Evolutionary conservation across 768 basidiomycete genomes (phyloP), one percentile per base, ranked within the genome.

Genomic region (Hemileccinum impolitum): DNA sequence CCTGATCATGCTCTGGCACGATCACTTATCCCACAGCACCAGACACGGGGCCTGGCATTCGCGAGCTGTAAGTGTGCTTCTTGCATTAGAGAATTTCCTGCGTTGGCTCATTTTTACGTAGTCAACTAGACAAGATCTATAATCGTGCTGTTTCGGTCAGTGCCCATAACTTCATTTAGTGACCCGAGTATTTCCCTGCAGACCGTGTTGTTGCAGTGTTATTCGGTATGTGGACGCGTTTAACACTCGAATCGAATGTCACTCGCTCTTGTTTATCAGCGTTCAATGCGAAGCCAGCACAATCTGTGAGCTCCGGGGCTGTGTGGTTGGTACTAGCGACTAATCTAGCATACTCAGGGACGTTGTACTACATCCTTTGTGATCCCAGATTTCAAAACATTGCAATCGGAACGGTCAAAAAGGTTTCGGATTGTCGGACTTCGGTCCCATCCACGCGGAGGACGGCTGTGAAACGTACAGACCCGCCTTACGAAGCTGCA

Each of bases 271-370:
- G 13, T 41, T 19, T 39, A 41, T 1, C 58, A 96, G 94, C 95
- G 93, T 65, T 96, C 92, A 3, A 94, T 95, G 87, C 94, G 94
- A 69, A 94, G 85, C 61, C 88, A 90, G 67, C 92, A 96, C 67
- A 96, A 96, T 64, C 72, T 96, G 86, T 89, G 57, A 47, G 87
- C 65, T 30, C 23, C 9, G 17, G 3, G 11, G 7, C 9, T 6
- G 42, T 10, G 18, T 3, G 5, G 19, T 28, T 34, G 23, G 17
- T 2, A 12, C 14, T 15, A 19, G 18, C 43, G 43, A 39, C 38
- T 54, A 28, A 55, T 14, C 4, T 6, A 3, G 19, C 6, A 25
- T 36, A 32, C 18, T 26, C 38, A 88, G 85, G 50, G 91, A 94
- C 62, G 92, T 94, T 52, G 84, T 94, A 7, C 67, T 95, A 10